A percentile compares a stretch with the other conserved stretches of the same genome.
These are phyloP conservation scores for Sequoiadendron giganteum DNA, from an alignment of 75 land plant genomes.

Conservation along the genomic window DNA sequence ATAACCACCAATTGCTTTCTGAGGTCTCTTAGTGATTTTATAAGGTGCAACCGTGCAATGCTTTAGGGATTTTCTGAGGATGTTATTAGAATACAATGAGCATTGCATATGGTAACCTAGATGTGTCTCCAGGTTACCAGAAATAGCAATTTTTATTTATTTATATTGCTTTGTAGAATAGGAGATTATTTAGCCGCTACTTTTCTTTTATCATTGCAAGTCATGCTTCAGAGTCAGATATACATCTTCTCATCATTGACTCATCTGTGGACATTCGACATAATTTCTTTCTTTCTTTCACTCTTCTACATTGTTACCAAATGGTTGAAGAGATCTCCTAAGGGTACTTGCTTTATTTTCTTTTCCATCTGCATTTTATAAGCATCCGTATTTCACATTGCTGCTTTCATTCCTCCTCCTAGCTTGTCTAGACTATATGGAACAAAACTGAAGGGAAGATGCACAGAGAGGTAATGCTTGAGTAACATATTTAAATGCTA, in stretches of 20 bases:
- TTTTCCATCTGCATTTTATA: background rate
- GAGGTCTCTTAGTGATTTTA: background rate
- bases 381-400: background rate
- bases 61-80: background rate
- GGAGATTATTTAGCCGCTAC: background rate
- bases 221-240: background rate
- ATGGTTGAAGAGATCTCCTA: background rate
- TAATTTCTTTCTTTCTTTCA: background rate
- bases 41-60: background rate
- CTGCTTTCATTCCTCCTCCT: background rate
- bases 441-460: background rate
- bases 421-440: background rate
- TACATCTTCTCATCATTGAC: background rate
- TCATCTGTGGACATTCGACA: background rate
- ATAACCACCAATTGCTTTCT: background rate
- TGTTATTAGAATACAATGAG: background rate
- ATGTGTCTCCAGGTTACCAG: background rate
- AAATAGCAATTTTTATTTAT: background rate
- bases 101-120: background rate
- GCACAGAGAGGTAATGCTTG: background rate
- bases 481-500: background rate
- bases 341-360: background rate
- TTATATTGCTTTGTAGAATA: background rate
- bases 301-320: background rate
- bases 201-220: background rate